Evolutionary conservation across 2,329 filamentous ascomycete genomes (phyloP).

Genomic region (Fonsecaea erecta): DNA sequence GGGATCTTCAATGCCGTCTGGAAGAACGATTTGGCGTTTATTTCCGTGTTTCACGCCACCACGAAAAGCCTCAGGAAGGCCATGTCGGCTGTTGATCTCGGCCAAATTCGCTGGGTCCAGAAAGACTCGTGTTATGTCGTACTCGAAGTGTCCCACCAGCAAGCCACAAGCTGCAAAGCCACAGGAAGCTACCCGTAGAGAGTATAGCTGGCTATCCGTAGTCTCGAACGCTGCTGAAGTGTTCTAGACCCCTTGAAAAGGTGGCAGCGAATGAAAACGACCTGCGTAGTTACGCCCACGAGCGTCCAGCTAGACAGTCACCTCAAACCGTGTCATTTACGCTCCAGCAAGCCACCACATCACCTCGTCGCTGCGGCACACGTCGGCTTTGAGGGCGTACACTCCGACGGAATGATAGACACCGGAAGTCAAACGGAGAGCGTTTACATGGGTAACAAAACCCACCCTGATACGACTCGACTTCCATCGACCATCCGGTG

Average conservation of each 20-base stretch:
- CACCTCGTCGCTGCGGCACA: background rate
- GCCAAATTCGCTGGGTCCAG: background rate
- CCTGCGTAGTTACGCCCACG: too few species aligned
- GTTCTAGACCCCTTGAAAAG: background rate
- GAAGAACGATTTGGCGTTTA: conserved; percentile 8
- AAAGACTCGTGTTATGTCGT: background rate
- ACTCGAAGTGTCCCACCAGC: too few species aligned
- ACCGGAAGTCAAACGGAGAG: background rate
- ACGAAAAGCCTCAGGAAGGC: too few species aligned
- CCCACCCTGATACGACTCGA: background rate
- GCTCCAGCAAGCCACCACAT: background rate
- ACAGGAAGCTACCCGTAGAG: background rate
- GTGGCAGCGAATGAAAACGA: background rate
- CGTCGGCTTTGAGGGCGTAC: background rate
- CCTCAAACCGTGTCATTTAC: background rate
- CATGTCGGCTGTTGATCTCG: conserved; percentile 9
- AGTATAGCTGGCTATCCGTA: background rate
- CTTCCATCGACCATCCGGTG: background rate
- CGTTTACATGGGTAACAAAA: too few species aligned
- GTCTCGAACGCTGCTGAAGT: background rate
- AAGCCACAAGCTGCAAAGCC: background rate
- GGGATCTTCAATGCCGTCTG: background rate
- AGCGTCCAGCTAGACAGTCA: background rate
- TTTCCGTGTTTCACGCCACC: background rate
- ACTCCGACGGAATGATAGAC: background rate